Base-by-base conservation (phyloP, 345 rosid genomes). In the Mangifera indica region DNA sequence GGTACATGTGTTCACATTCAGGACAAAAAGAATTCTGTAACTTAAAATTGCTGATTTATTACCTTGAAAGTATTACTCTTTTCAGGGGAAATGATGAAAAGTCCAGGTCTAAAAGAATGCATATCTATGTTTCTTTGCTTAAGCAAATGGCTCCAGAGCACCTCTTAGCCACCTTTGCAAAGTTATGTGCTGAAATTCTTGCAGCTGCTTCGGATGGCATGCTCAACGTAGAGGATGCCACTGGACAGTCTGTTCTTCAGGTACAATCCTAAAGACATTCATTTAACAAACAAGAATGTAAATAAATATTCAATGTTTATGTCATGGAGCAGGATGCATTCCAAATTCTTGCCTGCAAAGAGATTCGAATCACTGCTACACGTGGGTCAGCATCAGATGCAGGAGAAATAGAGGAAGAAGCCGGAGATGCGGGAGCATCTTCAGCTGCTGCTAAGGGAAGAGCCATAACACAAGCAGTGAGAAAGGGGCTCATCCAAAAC, bases 101-200 rank as follows among this genome's bases (percentile, higher is more conserved):
- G 52, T 78, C 93, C 37, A 87, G 88, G 81, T 84, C 97, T 51
- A 95, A 89, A 76, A 85, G 99, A 71, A 92, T 92, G 99, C 93
- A 77, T 58, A 86, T 92, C 52, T 92, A 92, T 72, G 65, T 81
- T 66, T 87, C 92, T 53, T 77, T 94, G 82, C 86, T 94, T 74
- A 92, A 89, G 76, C 97, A 92, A 88, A 94, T 94, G 98, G 96
- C 96, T 59, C 96, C 98, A 18, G 97, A 92, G 80, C 98, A 92
- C 78, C 89, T 92, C 40, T 75, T 94, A 76, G 98, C 98, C 48
- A 90, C 98, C 46, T 92, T 92, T 70, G 97, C 98, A n/a, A 92
- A 94, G 85, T 79, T 94, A 67, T 95, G 99, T 74, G 88, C 93
- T 10, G 98, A 95, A 82, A 83, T 95, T 77, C 98, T 95, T 61